Conservation (phyloP, 495 filamentous ascomycete species). For the Lepraria neglecta region DNA sequence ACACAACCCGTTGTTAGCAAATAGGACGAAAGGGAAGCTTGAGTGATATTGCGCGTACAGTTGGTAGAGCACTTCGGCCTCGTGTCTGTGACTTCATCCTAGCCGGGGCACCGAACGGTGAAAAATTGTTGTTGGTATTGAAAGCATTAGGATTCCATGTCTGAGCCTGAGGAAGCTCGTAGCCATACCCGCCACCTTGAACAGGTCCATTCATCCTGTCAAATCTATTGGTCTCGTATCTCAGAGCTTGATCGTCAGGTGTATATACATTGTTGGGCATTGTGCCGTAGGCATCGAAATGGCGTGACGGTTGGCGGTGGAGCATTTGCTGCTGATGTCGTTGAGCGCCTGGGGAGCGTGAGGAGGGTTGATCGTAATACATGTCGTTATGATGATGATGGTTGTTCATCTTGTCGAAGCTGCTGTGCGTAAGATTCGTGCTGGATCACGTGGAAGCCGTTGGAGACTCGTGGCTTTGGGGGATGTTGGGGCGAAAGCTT, state of each 20-base stretch:
- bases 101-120: slow-evolving; percentile 30
- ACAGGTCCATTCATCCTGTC: slow-evolving; percentile 54
- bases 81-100: slow-evolving; percentile 50
- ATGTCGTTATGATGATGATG: slow-evolving; percentile 55
- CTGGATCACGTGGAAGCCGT: slow-evolving; percentile 12
- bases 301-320: slow-evolving; percentile 59
- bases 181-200: slow-evolving; percentile 48
- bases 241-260: slow-evolving; percentile 53
- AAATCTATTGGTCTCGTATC: slow-evolving; percentile 55
- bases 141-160: slow-evolving; percentile 57
- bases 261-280: slow-evolving; percentile 56
- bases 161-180: slow-evolving; percentile 50
- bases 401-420: slow-evolving; percentile 35
- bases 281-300: slow-evolving; percentile 61
- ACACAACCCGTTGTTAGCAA: slow-evolving; percentile 22
- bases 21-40: neutral
- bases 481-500: neutral
- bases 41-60: slow-evolving; percentile 40
- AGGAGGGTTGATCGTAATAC: slow-evolving; percentile 55
- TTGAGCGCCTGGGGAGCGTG: slow-evolving; percentile 56
- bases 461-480: slow-evolving; percentile 7
- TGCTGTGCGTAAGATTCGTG: neutral
- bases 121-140: slow-evolving; percentile 28
- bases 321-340: slow-evolving; percentile 58
- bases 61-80: slow-evolving; percentile 51